Base-by-base conservation (phyloP, 1,139 yeast genomes). In the Saccharomyces pastorianus region DNA sequence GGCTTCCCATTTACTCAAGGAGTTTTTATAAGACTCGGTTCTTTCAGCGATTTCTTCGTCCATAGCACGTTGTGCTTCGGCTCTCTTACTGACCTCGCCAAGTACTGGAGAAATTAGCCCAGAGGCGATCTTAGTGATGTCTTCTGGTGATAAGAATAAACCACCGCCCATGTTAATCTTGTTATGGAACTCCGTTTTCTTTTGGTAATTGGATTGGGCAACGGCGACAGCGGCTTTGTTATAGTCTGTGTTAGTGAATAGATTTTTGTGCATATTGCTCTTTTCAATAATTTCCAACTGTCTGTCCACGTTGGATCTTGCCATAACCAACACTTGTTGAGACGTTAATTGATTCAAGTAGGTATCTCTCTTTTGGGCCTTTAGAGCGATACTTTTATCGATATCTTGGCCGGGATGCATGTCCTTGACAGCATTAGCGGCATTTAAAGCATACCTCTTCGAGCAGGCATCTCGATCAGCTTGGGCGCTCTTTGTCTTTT, bases 81-180 rank as follows among this genome's bases (percentile, higher is more conserved):
- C 96, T 69, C 87, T 85, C 53, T 77, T 73, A 63, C 80, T 76
- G 64, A 93, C 83, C 70, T 89, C 95, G 50, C 76, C 77, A 66
- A 93, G 75, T n/a, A 91, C 93, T 8, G 99, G 99, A 58, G 80
- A 78, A 56, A 93, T 96, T 66, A 88, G 77, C 53, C 84, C 79
- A 55, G 83, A 74, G n/a, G 98, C 98, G 76, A 93, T 82, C 53
- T 80, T 80, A 59, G 86, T 86, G 59, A 93, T 81, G 67, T 91
- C 96, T 27, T 77, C 78, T 59, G 80, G 87, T 51, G 87, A 77
- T 78, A 91, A 83, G 64, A 80, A 81, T 61, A 88, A 77, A 3
- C 98, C 98, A 62, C 96, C 96, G 58, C 99, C 99, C 60, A 91
- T 74, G 65, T 89, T 79, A 63, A 89, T 77, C 54, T 63, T 63